phyloP scores from a whole-genome alignment of 2,329 filamentous ascomycete genomes.

The Phoma sp. region DNA sequence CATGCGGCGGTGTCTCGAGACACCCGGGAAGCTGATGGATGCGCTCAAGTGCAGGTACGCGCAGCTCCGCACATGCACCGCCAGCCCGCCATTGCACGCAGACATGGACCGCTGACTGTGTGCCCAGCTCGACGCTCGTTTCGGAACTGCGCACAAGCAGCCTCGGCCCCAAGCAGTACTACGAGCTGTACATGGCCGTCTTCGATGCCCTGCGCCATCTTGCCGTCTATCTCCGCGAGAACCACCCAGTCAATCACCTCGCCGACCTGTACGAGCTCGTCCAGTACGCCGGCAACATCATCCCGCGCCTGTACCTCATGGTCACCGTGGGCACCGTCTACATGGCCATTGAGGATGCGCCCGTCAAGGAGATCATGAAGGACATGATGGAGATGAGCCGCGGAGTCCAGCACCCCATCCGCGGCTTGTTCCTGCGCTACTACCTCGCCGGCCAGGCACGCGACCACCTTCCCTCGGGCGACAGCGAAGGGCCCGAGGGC shows the following conservation, averaged over 20 bases:
- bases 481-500: conserved; percentile 88
- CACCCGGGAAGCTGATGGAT: conserved; percentile 98
- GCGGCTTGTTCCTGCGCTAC: conserved; percentile 93
- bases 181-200: conserved; percentile 98
- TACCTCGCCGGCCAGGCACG: conserved; percentile 94
- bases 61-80: conserved; percentile 1
- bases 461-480: conserved; percentile 82
- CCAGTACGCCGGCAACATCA: conserved; percentile 97
- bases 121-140: conserved; percentile 85
- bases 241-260: conserved; percentile 95
- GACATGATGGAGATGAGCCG: conserved; percentile 99
- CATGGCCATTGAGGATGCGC: conserved; percentile 97
- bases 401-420: conserved; percentile 94
- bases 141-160: conserved; percentile 98
- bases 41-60: conserved; percentile 96
- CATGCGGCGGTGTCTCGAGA: conserved; percentile 98
- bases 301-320: conserved; percentile 96
- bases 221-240: conserved; percentile 94
- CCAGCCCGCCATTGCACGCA: conserved; percentile 1
- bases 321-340: conserved; percentile 99
- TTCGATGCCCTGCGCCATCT: conserved; percentile 97
- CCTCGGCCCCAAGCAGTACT: conserved; percentile 98
- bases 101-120: conserved; percentile 18
- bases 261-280: conserved; percentile 98
- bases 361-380: conserved; percentile 99